Percentiles rank a stretch among this genome's conserved stretches.
These are phyloP conservation scores for Alternaria infectoria DNA, from an alignment of 2,329 filamentous ascomycete genomes.

Conservation along the genomic window DNA sequence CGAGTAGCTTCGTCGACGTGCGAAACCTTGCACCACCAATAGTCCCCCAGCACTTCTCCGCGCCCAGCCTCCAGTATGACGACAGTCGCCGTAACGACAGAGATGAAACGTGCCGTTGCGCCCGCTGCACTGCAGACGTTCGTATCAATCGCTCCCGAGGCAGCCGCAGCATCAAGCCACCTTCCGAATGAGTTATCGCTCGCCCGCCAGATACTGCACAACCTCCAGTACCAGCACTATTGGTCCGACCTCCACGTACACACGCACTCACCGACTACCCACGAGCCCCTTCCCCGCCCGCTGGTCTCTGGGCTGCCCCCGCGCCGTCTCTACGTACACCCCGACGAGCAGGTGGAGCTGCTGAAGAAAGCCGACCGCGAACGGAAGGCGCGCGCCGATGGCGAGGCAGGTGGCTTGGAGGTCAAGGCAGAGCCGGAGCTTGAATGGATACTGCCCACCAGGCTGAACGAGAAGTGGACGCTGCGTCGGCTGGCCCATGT, in stretches of 20 bases:
- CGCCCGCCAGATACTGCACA: slow-evolving; percentile 68
- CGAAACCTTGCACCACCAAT: slow-evolving; percentile 37
- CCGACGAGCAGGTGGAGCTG: slow-evolving; percentile 79
- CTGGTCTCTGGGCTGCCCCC: slow-evolving; percentile 77
- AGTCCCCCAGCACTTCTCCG: background rate
- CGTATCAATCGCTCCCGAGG: slow-evolving; percentile 22
- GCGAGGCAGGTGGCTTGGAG: slow-evolving; percentile 50
- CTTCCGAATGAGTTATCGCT: slow-evolving; percentile 55
- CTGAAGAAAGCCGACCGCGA: slow-evolving; percentile 63
- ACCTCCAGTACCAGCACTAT: slow-evolving; percentile 76
- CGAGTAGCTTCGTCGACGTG: slow-evolving; percentile 28
- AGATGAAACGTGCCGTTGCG: slow-evolving; percentile 31
- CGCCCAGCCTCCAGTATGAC: slow-evolving; percentile 31
- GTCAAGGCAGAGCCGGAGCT: slow-evolving; percentile 51
- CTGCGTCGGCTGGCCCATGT: slow-evolving; percentile 69
- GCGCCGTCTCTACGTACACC: slow-evolving; percentile 75
- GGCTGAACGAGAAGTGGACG: slow-evolving; percentile 75
- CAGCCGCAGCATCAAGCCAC: slow-evolving; percentile 22
- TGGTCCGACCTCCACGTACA: slow-evolving; percentile 70
- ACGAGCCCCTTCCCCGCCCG: slow-evolving; percentile 60
- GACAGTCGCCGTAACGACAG: slow-evolving; percentile 18
- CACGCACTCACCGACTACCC: slow-evolving; percentile 52
- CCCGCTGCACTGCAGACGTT: slow-evolving; percentile 43
- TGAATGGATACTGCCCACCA: slow-evolving; percentile 80
- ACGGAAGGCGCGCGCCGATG: slow-evolving; percentile 49